Base-by-base conservation (phyloP, 2,329 filamentous ascomycete species). In the Fusarium protoensiforme region DNA sequence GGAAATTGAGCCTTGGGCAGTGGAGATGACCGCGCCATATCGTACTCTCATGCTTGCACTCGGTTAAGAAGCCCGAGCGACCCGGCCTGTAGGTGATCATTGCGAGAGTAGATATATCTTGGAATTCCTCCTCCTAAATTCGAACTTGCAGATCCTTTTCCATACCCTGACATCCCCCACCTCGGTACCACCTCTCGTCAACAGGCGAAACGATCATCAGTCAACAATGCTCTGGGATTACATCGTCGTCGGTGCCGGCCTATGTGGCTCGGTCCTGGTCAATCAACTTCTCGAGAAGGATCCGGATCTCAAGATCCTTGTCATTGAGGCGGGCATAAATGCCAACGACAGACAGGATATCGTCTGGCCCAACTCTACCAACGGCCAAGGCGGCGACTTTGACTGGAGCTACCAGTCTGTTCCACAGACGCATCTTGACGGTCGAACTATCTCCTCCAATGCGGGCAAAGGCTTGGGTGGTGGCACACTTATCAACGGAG, bases 391-490 rank as follows among this genome's bases (percentile, higher is more conserved):
- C 56, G 77, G 77, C 7, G 69, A 79, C 11, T 78, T 80, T 27
- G 81, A 82, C 61, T 84, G 80, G 79, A 72, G 67, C 10, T 83
- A 82, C 61, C 53, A 70, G n/a, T 80, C 75, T 13, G 75, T 74
- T 18, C 79, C 81, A 1, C 79, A 82, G 38, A 65, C 65, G 1
- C 59, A 77, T 43, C 68, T 81, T 2, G 69, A 77, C 24, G 67
- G 70, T 33, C 78, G 79, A 13, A 51, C 57, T 11, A 67, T 79
- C 41, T 60, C 68, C 9, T 74, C 75, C n/a, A 71, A 75, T 13
- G 77, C 78, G 10, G 81, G 80, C 5, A 85, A 84, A 61, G 81
- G 78, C 6, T 78, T 86, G 6, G 81, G 83, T 1, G 84, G 84
- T 1, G 80, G 82, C 9, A 80, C 80, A 1, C 78, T 54, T 14